A percentile compares a stretch with the other conserved stretches of the same genome.
These are phyloP conservation scores for Melanomma pulvis-pyrius DNA, from an alignment of 495 filamentous ascomycete species.

Conservation along the genomic window DNA sequence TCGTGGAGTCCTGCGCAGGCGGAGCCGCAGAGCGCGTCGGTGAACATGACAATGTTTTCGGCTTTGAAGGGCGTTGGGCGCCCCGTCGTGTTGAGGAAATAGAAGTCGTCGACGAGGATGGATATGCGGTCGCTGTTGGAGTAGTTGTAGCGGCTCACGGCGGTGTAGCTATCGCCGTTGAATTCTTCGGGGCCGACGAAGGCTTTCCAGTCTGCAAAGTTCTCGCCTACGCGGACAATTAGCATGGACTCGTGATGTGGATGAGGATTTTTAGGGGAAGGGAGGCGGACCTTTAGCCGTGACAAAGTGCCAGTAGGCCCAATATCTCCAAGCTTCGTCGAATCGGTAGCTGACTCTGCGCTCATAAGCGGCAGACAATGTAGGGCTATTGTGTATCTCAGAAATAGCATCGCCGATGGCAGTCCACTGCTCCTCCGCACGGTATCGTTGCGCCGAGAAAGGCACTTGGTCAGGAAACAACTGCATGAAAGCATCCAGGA, in stretches of 20 bases:
- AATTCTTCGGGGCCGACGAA: conserved; percentile 22
- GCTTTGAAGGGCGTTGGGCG: conserved; percentile 17
- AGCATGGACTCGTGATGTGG: too few relatives aligned
- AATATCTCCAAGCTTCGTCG: conserved; percentile 10
- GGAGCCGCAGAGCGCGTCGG: conserved; percentile 30
- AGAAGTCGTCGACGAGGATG: conserved; percentile 36
- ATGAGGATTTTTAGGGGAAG: too few relatives aligned
- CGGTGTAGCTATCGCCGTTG: conserved; percentile 32
- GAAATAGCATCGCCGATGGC: conserved; percentile 24
- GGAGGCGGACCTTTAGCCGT: conserved; percentile 15
- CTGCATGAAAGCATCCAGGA: conserved; percentile 32
- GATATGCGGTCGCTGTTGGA: conserved; percentile 26
- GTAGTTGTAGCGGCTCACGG: conserved; percentile 27
- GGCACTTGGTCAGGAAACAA: conserved; percentile 26
- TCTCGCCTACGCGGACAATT: too few relatives aligned
- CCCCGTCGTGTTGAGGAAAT: conserved; percentile 33
- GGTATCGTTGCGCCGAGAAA: conserved; percentile 19
- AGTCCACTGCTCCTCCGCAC: conserved; percentile 17
- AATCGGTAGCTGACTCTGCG: neutral
- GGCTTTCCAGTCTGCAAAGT: conserved; percentile 16
- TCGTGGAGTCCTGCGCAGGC: conserved; percentile 31
- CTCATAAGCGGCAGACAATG: conserved; percentile 28
- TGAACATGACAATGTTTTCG: conserved; percentile 33
- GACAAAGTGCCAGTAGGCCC: conserved; percentile 23
- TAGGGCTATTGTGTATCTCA: conserved; percentile 9